These are phyloP conservation scores for Anastatica hierochuntica DNA, from an alignment of 345 rosid species.

Conservation along the genomic window DNA sequence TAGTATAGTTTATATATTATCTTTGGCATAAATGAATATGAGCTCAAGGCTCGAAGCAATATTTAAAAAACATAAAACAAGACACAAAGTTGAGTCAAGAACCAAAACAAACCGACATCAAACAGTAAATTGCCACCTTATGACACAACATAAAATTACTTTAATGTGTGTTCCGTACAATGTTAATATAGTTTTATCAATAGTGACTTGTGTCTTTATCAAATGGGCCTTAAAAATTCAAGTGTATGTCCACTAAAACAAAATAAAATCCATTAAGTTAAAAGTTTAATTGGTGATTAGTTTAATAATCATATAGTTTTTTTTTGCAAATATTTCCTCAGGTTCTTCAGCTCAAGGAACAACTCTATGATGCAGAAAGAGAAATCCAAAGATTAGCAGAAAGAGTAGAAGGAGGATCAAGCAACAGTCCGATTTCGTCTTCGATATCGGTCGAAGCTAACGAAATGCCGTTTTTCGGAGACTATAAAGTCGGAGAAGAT, in stretches of 20 bases:
- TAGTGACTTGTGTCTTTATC: constrained; percentile 9
- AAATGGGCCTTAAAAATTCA: background rate
- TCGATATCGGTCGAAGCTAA: constrained; percentile 33
- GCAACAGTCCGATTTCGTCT: constrained; percentile 41
- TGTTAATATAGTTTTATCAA: background rate
- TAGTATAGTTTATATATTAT: background rate
- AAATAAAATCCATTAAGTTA: too few relatives aligned
- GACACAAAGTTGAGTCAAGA: constrained; percentile 1
- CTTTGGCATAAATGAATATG: constrained; percentile 9
- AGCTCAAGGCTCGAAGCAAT: constrained; percentile 45
- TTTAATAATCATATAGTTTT: too few relatives aligned
- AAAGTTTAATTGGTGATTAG: too few relatives aligned
- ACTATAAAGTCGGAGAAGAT: constrained; percentile 32
- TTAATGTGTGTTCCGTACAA: constrained; percentile 5
- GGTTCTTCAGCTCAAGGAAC: constrained; percentile 56
- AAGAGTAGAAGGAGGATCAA: constrained; percentile 34
- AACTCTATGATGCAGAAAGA: constrained; percentile 43
- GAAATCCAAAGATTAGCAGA: constrained; percentile 47
- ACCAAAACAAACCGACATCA: constrained; percentile 5
- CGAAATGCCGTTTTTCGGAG: constrained; percentile 38
- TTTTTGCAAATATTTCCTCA: constrained; percentile 18
- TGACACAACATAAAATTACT: constrained; percentile 23
- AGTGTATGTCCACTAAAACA: background rate
- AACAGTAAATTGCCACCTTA: constrained; percentile 35
- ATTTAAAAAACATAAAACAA: constrained; percentile 5